Evolutionary conservation across 352 stramenopile species (phyloP).

Genomic region (Phytophthora meadii): DNA sequence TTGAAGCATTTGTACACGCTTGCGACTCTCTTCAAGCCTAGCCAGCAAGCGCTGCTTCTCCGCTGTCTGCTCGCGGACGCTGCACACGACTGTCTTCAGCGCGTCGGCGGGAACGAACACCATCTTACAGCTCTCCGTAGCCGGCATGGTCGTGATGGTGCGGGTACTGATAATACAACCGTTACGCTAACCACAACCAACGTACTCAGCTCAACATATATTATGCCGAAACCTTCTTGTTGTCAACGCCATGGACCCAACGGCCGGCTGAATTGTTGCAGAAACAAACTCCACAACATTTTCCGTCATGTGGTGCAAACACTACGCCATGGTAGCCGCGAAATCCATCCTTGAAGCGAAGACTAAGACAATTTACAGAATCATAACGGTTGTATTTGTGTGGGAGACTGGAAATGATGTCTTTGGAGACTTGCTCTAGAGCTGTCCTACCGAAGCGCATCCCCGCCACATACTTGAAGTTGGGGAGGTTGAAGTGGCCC

Average conservation of each 20-base stretch:
- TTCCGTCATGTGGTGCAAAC: too few species aligned
- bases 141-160: constrained; percentile 3
- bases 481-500: constrained; percentile 28
- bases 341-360: too few species aligned
- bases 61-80: constrained; percentile 41
- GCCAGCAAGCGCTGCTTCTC: constrained; percentile 47
- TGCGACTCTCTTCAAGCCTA: constrained; percentile 44
- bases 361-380: neutral
- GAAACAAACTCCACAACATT: too few species aligned
- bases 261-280: too few species aligned
- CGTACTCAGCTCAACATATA: neutral
- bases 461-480: constrained; percentile 28
- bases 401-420: neutral
- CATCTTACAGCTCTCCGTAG: constrained; percentile 18
- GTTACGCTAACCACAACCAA: neutral
- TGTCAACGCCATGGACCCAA: neutral
- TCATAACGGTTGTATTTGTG: neutral
- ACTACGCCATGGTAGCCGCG: too few species aligned
- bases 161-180: neutral
- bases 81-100: constrained; percentile 47
- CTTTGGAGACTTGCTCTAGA: neutral
- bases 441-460: neutral
- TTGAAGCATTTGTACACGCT: constrained; percentile 47
- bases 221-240: neutral
- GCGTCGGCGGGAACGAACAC: constrained; percentile 54